Conservation (phyloP, 2,329 filamentous ascomycete genomes). For the Venturia effusa region DNA sequence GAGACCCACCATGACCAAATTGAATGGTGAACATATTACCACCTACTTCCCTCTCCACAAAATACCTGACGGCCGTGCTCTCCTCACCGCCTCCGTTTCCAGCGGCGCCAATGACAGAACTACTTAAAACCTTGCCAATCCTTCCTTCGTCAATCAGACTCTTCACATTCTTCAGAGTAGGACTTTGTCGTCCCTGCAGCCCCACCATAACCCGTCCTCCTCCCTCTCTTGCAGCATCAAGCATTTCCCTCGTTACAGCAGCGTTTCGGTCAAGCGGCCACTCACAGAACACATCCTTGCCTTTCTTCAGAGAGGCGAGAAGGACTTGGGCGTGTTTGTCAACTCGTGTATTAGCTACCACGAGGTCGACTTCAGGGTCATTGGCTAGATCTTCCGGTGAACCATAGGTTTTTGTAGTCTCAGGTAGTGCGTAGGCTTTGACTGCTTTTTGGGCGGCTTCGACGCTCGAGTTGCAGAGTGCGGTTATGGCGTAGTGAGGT, state of each 20-base stretch:
- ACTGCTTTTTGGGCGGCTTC: constrained; percentile 35
- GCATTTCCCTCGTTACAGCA: constrained; percentile 32
- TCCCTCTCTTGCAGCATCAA: constrained; percentile 28
- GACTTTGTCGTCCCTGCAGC: constrained; percentile 34
- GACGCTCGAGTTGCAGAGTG: constrained; percentile 38
- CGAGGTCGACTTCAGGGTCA: constrained; percentile 37
- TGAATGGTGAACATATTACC: constrained; percentile 32
- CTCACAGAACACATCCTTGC: constrained; percentile 40
- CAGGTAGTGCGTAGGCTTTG: constrained; percentile 26
- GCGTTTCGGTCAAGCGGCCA: constrained; percentile 36
- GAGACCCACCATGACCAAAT: constrained; percentile 18
- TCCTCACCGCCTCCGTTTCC: constrained; percentile 18
- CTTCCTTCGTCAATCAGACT: constrained; percentile 30
- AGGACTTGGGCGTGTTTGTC: constrained; percentile 31
- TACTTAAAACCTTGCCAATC: constrained; percentile 33
- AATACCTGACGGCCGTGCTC: constrained; percentile 32
- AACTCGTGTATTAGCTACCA: constrained; percentile 35
- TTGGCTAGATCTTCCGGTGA: constrained; percentile 31
- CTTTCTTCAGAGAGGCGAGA: constrained; percentile 31
- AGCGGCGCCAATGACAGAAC: constrained; percentile 18
- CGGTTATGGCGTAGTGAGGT: constrained; percentile 34
- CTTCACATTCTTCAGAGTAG: constrained; percentile 30
- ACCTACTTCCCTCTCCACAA: constrained; percentile 35
- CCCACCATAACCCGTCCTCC: constrained; percentile 36
- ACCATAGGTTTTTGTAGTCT: constrained; percentile 33